Percentiles rank a stretch among this genome's conserved stretches.
Evolutionary conservation across 2,329 filamentous ascomycete species (phyloP).

Genomic region (Alternaria arbusti): DNA sequence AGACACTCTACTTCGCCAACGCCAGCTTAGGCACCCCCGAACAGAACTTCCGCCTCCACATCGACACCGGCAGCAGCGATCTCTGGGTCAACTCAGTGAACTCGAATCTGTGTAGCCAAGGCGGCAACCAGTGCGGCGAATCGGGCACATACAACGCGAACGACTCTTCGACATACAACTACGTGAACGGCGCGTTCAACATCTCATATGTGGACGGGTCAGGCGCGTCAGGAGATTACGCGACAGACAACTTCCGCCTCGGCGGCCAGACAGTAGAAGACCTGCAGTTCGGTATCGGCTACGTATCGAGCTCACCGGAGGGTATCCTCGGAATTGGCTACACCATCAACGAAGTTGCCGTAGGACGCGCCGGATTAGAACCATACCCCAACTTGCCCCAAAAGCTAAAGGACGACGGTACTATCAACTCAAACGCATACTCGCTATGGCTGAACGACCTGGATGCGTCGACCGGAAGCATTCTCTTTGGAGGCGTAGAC

Average conservation of each 20-base stretch:
- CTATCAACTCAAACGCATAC: constrained; percentile 70
- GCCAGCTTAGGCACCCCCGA: constrained; percentile 63
- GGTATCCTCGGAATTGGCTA: constrained; percentile 90
- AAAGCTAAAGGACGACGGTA: constrained; percentile 66
- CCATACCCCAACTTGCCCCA: constrained; percentile 68
- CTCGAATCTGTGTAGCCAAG: constrained; percentile 65
- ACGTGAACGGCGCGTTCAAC: constrained; percentile 78
- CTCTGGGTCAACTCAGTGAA: constrained; percentile 69
- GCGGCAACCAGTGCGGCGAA: constrained; percentile 60
- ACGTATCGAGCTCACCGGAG: constrained; percentile 63
- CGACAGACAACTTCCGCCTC: constrained; percentile 72
- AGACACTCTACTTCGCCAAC: constrained; percentile 66
- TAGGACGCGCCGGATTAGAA: constrained; percentile 60
- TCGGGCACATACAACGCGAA: constrained; percentile 74
- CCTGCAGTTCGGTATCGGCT: constrained; percentile 78
- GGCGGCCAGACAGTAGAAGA: constrained; percentile 60
- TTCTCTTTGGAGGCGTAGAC: constrained; percentile 83
- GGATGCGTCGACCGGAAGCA: constrained; percentile 69
- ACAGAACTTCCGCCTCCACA: constrained; percentile 62
- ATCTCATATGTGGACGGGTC: constrained; percentile 88
- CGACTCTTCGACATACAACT: constrained; percentile 76
- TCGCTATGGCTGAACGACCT: constrained; percentile 69
- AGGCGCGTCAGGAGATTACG: constrained; percentile 79
- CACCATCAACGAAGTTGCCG: constrained; percentile 75
- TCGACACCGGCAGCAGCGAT: constrained; percentile 70